Conservation (phyloP, 495 filamentous ascomycete genomes). For the Hypomontagnella monticulosa region DNA sequence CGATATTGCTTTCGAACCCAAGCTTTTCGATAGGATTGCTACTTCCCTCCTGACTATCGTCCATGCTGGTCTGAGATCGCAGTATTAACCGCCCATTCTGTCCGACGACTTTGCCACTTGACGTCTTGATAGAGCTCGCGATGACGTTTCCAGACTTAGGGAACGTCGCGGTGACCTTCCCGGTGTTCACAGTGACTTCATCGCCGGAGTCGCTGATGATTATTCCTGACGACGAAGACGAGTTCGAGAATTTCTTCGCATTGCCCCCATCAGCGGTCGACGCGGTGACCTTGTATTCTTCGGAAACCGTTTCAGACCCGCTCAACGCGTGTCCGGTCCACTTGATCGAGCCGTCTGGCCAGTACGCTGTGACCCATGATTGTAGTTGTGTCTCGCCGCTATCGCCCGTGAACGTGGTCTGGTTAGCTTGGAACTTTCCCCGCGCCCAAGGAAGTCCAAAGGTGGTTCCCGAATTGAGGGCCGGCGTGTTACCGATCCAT, state of each 20-base stretch:
- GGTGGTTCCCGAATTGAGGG: slow-evolving; percentile 47
- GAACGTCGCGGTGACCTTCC: slow-evolving; percentile 51
- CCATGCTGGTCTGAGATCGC: slow-evolving; percentile 48
- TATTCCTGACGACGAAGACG: slow-evolving; percentile 4
- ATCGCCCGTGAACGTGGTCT: slow-evolving; percentile 46
- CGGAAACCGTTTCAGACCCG: slow-evolving; percentile 31
- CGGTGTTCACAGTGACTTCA: slow-evolving; percentile 47
- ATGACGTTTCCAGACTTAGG: slow-evolving; percentile 48
- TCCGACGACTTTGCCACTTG: slow-evolving; percentile 51
- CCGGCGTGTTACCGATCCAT: slow-evolving; percentile 53
- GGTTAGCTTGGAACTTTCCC: slow-evolving; percentile 48
- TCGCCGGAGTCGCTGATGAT: slow-evolving; percentile 26
- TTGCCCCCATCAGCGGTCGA: slow-evolving; percentile 6
- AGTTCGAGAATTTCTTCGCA: neutral
- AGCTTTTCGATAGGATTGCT: slow-evolving; percentile 24
- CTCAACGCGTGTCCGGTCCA: slow-evolving; percentile 58
- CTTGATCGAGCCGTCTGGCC: slow-evolving; percentile 59
- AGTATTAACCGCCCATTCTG: slow-evolving; percentile 54
- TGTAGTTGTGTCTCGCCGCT: slow-evolving; percentile 45
- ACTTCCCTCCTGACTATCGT: slow-evolving; percentile 30
- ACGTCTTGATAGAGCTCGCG: slow-evolving; percentile 48
- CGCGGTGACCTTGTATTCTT: slow-evolving; percentile 40
- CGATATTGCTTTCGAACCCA: slow-evolving; percentile 39
- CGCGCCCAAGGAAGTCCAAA: slow-evolving; percentile 57
- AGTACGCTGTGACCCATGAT: slow-evolving; percentile 56